These are phyloP conservation scores for Ehretia macrophylla DNA, from an alignment of 257 asterid genomes.

Conservation along the genomic window DNA sequence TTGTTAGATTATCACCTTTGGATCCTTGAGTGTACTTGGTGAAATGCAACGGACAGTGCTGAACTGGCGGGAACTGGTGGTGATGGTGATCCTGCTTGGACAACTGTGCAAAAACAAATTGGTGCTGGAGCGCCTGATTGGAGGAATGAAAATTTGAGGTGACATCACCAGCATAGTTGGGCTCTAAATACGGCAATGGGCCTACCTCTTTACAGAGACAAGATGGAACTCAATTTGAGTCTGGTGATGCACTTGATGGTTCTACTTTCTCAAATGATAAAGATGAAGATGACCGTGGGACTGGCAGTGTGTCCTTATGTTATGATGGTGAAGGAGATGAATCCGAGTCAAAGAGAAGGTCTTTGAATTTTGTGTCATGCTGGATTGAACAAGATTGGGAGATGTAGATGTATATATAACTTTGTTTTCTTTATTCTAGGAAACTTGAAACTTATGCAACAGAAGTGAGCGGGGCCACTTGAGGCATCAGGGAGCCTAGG, in stretches of 20 bases:
- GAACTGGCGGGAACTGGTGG: conserved; percentile 37
- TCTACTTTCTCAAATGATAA: conserved; percentile 61
- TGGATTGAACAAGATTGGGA: conserved; percentile 7
- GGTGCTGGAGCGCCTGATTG: conserved; percentile 31
- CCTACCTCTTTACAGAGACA: conserved; percentile 27
- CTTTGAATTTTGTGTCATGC: conserved; percentile 3
- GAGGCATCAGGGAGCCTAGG: conserved; percentile 83
- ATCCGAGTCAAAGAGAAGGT: conserved; percentile 85
- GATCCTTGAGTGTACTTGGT: conserved; percentile 34
- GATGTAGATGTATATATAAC: background rate
- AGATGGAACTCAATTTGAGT: conserved; percentile 37
- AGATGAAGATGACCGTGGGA: conserved; percentile 59
- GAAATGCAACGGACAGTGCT: conserved; percentile 41
- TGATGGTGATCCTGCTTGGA: conserved; percentile 40
- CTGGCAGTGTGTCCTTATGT: conserved; percentile 64
- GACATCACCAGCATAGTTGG: conserved; percentile 29
- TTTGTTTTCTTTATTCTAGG: conserved; percentile 19
- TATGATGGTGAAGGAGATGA: conserved; percentile 78
- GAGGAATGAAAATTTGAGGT: conserved; percentile 49
- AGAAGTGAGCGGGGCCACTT: conserved; percentile 38
- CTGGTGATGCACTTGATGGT: conserved; percentile 44
- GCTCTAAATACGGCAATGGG: conserved; percentile 43
- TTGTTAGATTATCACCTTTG: conserved; percentile 19
- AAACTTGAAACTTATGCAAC: conserved; percentile 23
- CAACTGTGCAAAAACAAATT: conserved; percentile 38